Percentiles rank a stretch among this genome's conserved stretches.
Conservation (phyloP, 495 filamentous ascomycete species). For the Monascus purpureus region DNA sequence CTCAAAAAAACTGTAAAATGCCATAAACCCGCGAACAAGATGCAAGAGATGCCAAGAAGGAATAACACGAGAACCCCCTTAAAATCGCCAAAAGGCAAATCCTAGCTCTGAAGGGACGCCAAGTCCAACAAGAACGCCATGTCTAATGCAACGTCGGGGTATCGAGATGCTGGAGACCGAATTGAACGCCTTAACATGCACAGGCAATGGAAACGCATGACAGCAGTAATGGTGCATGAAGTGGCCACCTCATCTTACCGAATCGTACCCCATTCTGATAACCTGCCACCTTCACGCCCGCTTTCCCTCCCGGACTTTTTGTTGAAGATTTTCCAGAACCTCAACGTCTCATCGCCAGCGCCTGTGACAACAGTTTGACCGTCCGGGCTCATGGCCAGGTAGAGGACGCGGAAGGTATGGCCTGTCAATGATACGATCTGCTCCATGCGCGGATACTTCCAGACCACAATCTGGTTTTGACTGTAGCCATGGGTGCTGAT, state of each 20-base stretch:
- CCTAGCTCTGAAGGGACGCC: conserved; percentile 13
- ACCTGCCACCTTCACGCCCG: conserved; percentile 38
- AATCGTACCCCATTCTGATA: conserved; percentile 60
- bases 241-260: conserved; percentile 26
- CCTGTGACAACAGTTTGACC: conserved; percentile 89
- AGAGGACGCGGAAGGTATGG: conserved; percentile 91
- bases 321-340: conserved; percentile 94
- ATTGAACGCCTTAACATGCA: conserved; percentile 2
- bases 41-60: conserved; percentile 24
- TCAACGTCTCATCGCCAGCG: conserved; percentile 86
- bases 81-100: conserved; percentile 14
- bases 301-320: conserved; percentile 42
- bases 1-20: conserved; percentile 11
- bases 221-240: neutral
- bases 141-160: conserved; percentile 23
- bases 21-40: conserved; percentile 13
- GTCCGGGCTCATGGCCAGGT: conserved; percentile 94
- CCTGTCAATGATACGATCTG: conserved; percentile 90
- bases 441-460: conserved; percentile 97
- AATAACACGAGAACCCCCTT: conserved; percentile 11
- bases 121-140: conserved; percentile 22
- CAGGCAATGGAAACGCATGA: neutral
- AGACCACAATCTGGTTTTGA: conserved; percentile 96
- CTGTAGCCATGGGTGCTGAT: conserved; percentile 96
- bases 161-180: conserved; percentile 3